Base-by-base conservation (phyloP, 2,329 filamentous ascomycete genomes). In the Shiraia bambusicola region DNA sequence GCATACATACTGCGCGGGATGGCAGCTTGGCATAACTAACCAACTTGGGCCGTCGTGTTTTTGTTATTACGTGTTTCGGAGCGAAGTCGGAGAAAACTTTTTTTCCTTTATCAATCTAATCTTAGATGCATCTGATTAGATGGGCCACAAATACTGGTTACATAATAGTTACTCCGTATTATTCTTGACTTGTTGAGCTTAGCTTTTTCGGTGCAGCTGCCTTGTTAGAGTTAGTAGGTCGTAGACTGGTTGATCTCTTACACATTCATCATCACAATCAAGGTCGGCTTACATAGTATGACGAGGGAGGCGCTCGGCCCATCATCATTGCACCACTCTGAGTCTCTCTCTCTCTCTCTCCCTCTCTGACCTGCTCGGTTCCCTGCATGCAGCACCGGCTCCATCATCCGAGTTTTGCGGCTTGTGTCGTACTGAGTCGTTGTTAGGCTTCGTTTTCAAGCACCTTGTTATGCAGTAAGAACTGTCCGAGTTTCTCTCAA, bases 71-170 rank as follows among this genome's bases (percentile, higher is more conserved):
- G 34, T 44, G 26, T 31, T 41, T 43, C 45, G 45, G 45, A 41
- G 41, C 41, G 41, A 49, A 39, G 28, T 46, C 45, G 48, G 49
- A 36, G 45, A 47, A 47, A 33, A 35, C 9, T 29, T 38, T 29
- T 56, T 47, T 56, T 52, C 51, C 40, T 34, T 50, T 49, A 32
- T 35, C 33, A 39, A 47, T 16, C 25, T 16, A 34, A 40, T 34
- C 32, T 34, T 34, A 24, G 39, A 42, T 38, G 56, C 49, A 62
- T 63, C 53, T 55, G 56, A 65, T 62, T 43, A 60, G 52, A 54
- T 58, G 47, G 58, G 46, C 40, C 42, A 29, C 34, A 37, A 32
- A 15, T 34, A 25, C 34, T 33, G 45, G 45, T 35, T 40, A 45
- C 42, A 32, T 8, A 22, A 4, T 22, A 22, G n/a, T n/a, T n/a